Evolutionary conservation across 2,329 filamentous ascomycete genomes (phyloP), one percentile per base, ranked within the genome.

Genomic region (Ophiostoma himal-ulmi): DNA sequence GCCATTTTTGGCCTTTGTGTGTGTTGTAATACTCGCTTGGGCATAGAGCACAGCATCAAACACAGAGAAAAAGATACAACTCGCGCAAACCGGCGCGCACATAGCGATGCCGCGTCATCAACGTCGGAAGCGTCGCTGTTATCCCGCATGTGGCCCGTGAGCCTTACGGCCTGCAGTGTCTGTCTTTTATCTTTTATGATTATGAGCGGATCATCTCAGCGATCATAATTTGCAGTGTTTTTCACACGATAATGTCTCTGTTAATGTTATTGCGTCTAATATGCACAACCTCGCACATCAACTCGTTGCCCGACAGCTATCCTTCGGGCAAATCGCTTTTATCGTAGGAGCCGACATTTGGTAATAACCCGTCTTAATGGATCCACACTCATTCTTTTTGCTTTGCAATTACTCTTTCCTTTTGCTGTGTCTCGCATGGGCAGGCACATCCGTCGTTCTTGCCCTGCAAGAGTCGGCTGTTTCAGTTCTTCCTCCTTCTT

Each of bases 271-370:
- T 44, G 44, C 44, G 7, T n/a, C 5, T 20, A 48, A 48, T 48
- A 48, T 48, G 44, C 44, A 48, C n/a, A 17, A 57, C 17, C 52
- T 57, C 52, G 52, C 52, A 26, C 52, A 57, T 26, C 8, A 22
- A 54, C 10, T 57, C 22, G 52, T 57, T 10, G n/a, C 52, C 52
- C n/a, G 52, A 57, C 52, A 17, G 10, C 11, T 8, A 44, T 30
- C 30, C 39, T 57, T 64, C 60, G 60, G 60, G 30, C 10, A 14
- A 36, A 37, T 64, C 60, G 60, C 60, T 8, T 6, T 36, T 34
- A 34, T 64, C 60, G 34, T 37, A 64, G n/a, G 34, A 64, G 34
- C 52, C 60, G 60, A 64, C 14, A 17, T 64, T 30, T 64, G 34
- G 30, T 20, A 17, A 37, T n/a, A 10, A 17, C 13, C 22, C 11